phyloP scores from a whole-genome alignment of 2,329 filamentous ascomycete species.

The Pseudodiploospora longispora region DNA sequence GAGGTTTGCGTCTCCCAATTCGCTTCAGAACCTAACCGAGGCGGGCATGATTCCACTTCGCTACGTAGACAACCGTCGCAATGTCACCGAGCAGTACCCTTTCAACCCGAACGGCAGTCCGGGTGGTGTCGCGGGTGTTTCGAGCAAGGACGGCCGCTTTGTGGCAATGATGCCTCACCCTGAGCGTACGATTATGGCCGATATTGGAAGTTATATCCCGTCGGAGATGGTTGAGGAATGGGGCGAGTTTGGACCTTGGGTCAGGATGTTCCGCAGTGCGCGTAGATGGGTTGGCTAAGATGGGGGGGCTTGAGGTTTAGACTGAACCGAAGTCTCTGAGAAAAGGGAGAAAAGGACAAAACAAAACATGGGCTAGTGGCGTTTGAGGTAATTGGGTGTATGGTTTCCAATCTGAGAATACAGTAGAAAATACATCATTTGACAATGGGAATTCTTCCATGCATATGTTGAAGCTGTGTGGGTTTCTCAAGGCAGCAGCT shows the following conservation, averaged over 20 bases:
- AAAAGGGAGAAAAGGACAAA: too few relatives aligned
- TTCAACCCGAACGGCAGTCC: slow-evolving; percentile 82
- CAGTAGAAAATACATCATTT: too few relatives aligned
- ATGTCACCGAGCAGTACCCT: slow-evolving; percentile 74
- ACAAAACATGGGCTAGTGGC: too few relatives aligned
- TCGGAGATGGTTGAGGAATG: slow-evolving; percentile 50
- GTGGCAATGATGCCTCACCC: slow-evolving; percentile 91
- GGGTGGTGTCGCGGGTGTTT: slow-evolving; percentile 70
- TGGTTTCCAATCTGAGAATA: too few relatives aligned
- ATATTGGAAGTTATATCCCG: slow-evolving; percentile 69
- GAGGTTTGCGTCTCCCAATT: slow-evolving; percentile 49
- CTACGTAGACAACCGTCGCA: slow-evolving; percentile 74
- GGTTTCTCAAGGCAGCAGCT: too few relatives aligned
- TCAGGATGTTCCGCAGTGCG: slow-evolving; percentile 77
- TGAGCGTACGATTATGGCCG: slow-evolving; percentile 77
- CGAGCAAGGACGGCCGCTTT: slow-evolving; percentile 69
- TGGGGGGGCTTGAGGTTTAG: too few relatives aligned
- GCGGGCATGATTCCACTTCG: slow-evolving; percentile 67
- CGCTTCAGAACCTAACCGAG: slow-evolving; percentile 47
- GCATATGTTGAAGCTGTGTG: too few relatives aligned
- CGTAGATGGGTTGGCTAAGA: slow-evolving; percentile 71
- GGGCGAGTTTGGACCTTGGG: slow-evolving; percentile 80
- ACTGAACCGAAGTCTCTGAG: too few relatives aligned
- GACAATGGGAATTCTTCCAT: too few relatives aligned
- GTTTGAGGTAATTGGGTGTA: too few relatives aligned